A percentile compares a stretch with the other conserved stretches of the same genome.
Evolutionary conservation across 441 rosid genomes (phyloP).

Genomic region (Gossypium schwendimanii): DNA sequence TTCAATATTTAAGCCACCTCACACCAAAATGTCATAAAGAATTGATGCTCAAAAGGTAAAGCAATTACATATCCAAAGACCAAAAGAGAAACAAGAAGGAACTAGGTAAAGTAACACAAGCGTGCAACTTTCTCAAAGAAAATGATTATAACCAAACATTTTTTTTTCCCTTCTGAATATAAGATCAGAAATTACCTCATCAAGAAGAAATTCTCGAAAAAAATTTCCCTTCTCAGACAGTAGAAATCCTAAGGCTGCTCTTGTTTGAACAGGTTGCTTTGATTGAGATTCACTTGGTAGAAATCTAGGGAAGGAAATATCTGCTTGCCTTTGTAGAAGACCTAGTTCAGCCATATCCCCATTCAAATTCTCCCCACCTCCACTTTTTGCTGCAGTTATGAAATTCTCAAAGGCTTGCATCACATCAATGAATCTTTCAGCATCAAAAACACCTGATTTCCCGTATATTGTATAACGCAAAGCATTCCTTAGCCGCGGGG

Average conservation of each 20-base stretch:
- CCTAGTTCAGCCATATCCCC: constrained; percentile 94
- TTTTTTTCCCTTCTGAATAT: neutral
- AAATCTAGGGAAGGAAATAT: constrained; percentile 31
- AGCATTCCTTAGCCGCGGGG: constrained; percentile 79
- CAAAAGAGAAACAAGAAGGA: neutral
- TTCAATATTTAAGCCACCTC: constrained; percentile 9
- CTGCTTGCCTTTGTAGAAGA: constrained; percentile 42
- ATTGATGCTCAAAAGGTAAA: neutral
- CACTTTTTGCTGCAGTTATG: constrained; percentile 95
- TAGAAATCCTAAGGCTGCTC: constrained; percentile 84
- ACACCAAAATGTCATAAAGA: neutral
- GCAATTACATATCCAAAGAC: neutral
- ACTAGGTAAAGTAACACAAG: neutral
- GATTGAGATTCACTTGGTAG: constrained; percentile 36
- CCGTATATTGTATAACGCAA: constrained; percentile 92
- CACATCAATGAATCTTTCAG: constrained; percentile 95
- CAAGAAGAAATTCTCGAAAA: constrained; percentile 91
- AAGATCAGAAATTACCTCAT: constrained; percentile 52
- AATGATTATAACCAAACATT: neutral
- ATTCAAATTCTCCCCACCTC: constrained; percentile 82
- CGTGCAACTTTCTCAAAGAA: neutral
- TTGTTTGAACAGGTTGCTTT: constrained; percentile 59
- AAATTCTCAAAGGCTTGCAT: constrained; percentile 98
- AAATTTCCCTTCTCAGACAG: constrained; percentile 85
- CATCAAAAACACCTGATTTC: constrained; percentile 86